Evolutionary conservation across 345 rosid genomes (phyloP).

Genomic region (Cardamine occulta): DNA sequence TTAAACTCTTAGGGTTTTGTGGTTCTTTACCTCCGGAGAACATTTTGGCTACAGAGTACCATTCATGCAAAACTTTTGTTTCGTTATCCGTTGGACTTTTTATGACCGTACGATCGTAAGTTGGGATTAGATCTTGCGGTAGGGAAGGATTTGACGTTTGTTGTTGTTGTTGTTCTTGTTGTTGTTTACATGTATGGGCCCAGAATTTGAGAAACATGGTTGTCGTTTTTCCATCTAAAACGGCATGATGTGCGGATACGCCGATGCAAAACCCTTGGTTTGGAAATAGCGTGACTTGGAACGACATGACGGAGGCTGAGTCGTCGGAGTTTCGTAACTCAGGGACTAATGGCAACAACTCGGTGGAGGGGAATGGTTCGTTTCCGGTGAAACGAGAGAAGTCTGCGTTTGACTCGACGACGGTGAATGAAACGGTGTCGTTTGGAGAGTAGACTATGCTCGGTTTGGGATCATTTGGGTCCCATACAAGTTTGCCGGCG

Average conservation of each 20-base stretch:
- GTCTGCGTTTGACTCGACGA: constrained; percentile 47
- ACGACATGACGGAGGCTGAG: constrained; percentile 25
- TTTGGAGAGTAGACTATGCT: neutral
- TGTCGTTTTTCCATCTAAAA: constrained; percentile 42
- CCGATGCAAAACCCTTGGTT: constrained; percentile 47
- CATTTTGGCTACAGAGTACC: too few species aligned
- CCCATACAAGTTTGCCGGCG: constrained; percentile 47
- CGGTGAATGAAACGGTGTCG: constrained; percentile 47
- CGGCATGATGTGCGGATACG: constrained; percentile 39
- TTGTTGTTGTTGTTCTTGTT: neutral
- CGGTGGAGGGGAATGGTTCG: constrained; percentile 18
- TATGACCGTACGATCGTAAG: constrained; percentile 36
- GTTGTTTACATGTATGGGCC: constrained; percentile 34
- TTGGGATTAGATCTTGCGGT: constrained; percentile 33
- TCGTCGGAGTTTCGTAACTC: constrained; percentile 35
- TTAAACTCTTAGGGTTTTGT: too few species aligned
- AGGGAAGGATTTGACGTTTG: neutral
- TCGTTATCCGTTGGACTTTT: constrained; percentile 11
- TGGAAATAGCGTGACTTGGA: constrained; percentile 47
- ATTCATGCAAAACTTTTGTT: too few species aligned
- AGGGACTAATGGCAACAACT: constrained; percentile 40
- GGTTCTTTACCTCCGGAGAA: too few species aligned
- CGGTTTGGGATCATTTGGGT: constrained; percentile 21
- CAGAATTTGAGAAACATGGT: constrained; percentile 44
- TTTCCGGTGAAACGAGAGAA: constrained; percentile 36